phyloP scores from a whole-genome alignment of 208 protist species.

The Trypanosoma brucei region DNA sequence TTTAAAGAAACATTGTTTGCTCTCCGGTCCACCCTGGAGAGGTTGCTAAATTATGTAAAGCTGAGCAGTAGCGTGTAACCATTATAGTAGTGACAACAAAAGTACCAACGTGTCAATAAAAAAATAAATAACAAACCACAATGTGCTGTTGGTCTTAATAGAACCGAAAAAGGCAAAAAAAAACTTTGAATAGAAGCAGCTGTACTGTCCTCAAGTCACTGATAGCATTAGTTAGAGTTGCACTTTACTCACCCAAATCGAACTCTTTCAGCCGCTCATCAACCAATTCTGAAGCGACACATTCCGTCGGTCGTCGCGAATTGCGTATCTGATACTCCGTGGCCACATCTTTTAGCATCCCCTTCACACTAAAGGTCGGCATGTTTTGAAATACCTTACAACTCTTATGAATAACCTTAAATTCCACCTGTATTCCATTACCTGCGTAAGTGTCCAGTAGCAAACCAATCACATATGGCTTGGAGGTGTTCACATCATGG shows the following conservation, averaged over 20 bases:
- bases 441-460: conserved; percentile 62
- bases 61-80: not conserved
- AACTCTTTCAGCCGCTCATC: conserved; percentile 71
- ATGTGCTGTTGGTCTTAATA: not conserved
- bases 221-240: too few relatives aligned
- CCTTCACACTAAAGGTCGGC: conserved; percentile 48
- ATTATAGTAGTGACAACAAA: conserved; percentile 2
- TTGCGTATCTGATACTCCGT: conserved; percentile 75
- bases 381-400: conserved; percentile 78
- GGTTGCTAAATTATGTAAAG: conserved; percentile 3
- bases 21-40: too few relatives aligned
- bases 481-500: conserved; percentile 42
- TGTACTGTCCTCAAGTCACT: too few relatives aligned
- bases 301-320: conserved; percentile 55
- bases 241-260: conserved; percentile 31
- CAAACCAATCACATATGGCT: conserved; percentile 69
- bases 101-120: conserved; percentile 14
- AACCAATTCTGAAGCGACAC: conserved; percentile 41
- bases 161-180: not conserved
- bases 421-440: conserved; percentile 70
- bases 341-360: conserved; percentile 44
- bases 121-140: conserved; percentile 4
- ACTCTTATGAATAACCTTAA: conserved; percentile 49
- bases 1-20: too few relatives aligned
- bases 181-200: not conserved